phyloP scores from a whole-genome alignment of 306 rosid genomes.

The Castanea sativa region DNA sequence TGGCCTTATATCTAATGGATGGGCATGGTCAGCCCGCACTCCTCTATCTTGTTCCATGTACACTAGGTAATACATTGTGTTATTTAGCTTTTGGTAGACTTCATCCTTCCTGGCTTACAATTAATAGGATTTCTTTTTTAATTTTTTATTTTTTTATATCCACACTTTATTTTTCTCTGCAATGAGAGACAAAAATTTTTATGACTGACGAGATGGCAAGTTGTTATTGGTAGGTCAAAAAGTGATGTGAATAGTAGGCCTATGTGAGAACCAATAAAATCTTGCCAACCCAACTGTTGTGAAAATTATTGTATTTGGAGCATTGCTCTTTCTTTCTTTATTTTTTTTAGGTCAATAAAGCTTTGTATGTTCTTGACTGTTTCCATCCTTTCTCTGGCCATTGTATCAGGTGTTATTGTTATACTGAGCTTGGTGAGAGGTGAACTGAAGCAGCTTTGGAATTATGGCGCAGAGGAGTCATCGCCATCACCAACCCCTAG shows the following conservation, averaged over 20 bases:
- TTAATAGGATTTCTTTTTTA: neutral
- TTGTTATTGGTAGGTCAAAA: too few relatives aligned
- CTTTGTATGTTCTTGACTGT: neutral
- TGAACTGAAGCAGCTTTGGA: neutral
- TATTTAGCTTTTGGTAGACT: neutral
- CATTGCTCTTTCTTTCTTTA: neutral
- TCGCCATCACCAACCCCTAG: neutral
- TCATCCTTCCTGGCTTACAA: neutral
- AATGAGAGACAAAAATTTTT: too few relatives aligned
- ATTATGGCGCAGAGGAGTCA: neutral
- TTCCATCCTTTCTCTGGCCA: constrained; percentile 4
- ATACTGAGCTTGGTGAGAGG: neutral
- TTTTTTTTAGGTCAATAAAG: neutral
- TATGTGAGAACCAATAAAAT: too few relatives aligned
- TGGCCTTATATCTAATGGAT: constrained; percentile 75
- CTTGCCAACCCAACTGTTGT: too few relatives aligned
- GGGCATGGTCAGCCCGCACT: constrained; percentile 99
- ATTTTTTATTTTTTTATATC: neutral
- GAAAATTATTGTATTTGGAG: too few relatives aligned
- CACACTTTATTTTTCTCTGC: too few relatives aligned
- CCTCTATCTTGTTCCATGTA: constrained; percentile 95
- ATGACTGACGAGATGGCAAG: too few relatives aligned
- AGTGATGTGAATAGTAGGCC: too few relatives aligned
- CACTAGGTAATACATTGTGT: constrained; percentile 60
- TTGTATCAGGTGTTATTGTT: constrained; percentile 44